These are phyloP conservation scores for Delitschia confertaspora DNA, from an alignment of 495 filamentous ascomycete genomes.

Conservation along the genomic window DNA sequence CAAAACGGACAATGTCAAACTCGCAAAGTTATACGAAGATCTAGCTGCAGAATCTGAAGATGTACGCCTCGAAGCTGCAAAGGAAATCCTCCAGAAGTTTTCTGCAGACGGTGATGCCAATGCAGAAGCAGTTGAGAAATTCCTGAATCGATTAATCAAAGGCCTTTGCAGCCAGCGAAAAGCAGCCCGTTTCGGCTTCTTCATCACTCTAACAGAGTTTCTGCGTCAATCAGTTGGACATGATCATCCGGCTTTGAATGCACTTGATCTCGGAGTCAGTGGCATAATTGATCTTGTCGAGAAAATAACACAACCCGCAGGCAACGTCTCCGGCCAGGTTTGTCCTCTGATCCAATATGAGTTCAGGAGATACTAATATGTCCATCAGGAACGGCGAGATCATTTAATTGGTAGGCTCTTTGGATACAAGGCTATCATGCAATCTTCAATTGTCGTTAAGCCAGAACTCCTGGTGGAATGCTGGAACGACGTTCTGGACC, in stretches of 20 bases:
- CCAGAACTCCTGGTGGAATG: conserved; percentile 39
- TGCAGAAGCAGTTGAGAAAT: conserved; percentile 28
- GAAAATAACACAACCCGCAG: conserved; percentile 54
- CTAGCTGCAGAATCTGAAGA: conserved; percentile 37
- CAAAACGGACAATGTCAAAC: conserved; percentile 25
- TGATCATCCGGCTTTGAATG: conserved; percentile 1
- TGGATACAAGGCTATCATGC: conserved; percentile 74
- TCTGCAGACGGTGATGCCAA: conserved; percentile 22
- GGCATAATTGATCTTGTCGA: conserved; percentile 51
- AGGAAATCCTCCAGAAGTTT: conserved; percentile 34
- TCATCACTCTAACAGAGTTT: conserved; percentile 77
- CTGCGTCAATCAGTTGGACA: conserved; percentile 51
- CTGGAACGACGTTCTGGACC: conserved; percentile 55
- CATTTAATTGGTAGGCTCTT: conserved; percentile 78
- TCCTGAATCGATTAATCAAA: conserved; percentile 60
- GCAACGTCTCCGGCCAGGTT: conserved; percentile 57
- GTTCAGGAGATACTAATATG: conserved; percentile 7
- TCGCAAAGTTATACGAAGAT: conserved; percentile 28
- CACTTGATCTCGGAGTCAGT: conserved; percentile 6
- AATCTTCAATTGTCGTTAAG: conserved; percentile 61
- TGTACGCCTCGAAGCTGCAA: conserved; percentile 37
- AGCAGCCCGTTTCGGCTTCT: conserved; percentile 84
- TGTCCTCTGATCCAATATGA: conserved; percentile 14
- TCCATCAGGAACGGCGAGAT: conserved; percentile 69
- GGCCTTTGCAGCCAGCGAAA: conserved; percentile 86